A percentile compares a stretch with the other conserved stretches of the same genome.
Conservation (phyloP, 352 stramenopile genomes). For the Globisporangium viniferum region DNA sequence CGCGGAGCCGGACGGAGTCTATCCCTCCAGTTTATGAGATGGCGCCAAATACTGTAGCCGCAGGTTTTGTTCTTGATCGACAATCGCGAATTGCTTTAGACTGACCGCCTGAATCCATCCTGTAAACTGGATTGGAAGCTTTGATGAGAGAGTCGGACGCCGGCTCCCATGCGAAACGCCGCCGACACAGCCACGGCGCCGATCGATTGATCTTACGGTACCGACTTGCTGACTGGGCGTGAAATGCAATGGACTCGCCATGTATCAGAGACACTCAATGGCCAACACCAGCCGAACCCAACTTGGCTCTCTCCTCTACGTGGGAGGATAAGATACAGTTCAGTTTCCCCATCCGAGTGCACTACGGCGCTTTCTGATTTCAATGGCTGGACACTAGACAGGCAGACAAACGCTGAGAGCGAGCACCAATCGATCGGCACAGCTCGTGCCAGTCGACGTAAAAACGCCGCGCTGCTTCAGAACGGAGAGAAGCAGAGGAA, state of each 20-base stretch:
- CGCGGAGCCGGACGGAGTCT: not conserved
- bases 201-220: not conserved
- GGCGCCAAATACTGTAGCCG: not conserved
- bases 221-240: not conserved
- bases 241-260: not conserved
- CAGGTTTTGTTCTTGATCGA: not conserved
- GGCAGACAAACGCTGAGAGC: not conserved
- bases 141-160: conserved; percentile 4
- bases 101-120: not conserved
- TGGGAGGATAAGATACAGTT: not conserved
- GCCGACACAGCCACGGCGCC: too few species aligned
- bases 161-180: not conserved
- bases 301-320: not conserved
- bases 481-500: not conserved
- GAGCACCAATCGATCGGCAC: not conserved
- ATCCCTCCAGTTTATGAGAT: not conserved
- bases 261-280: not conserved
- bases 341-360: not conserved
- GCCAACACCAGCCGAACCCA: not conserved
- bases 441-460: not conserved
- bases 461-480: not conserved
- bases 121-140: not conserved
- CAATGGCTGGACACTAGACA: not conserved
- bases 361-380: not conserved
- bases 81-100: not conserved